Percentiles rank a stretch among this genome's conserved stretches.
Evolutionary conservation across 129 eudicot species (phyloP).

Genomic region (Pittosporum tobira): DNA sequence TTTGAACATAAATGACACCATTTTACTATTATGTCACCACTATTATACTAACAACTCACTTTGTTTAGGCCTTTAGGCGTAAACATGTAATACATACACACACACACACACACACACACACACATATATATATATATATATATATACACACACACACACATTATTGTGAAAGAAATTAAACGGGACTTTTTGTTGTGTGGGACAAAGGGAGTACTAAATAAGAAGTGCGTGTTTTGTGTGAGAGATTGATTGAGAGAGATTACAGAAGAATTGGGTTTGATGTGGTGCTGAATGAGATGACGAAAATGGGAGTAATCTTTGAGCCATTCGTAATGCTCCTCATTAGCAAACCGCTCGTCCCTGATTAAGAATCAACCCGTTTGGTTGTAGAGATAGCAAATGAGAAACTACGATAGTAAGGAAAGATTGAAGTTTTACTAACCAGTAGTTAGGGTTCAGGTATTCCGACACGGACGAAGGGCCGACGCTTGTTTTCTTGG

Average conservation of each 20-base stretch:
- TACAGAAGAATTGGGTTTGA: conserved; percentile 53
- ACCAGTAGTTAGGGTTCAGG: conserved; percentile 84
- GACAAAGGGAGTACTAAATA: no score
- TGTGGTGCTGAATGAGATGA: conserved; percentile 58
- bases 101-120: no score
- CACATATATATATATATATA: not conserved
- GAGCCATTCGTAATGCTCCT: conserved; percentile 96
- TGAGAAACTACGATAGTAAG: not conserved
- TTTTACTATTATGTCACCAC: no score
- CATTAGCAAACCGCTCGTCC: conserved; percentile 69
- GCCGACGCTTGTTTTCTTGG: conserved; percentile 33
- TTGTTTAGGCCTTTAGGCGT: no score
- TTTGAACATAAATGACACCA: no score
- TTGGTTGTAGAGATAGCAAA: not conserved
- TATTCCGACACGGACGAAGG: conserved; percentile 65
- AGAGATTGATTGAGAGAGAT: conserved; percentile 2
- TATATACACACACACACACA: no score
- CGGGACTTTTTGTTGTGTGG: no score
- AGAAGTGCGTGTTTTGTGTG: no score
- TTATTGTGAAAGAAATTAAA: no score
- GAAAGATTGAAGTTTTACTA: not conserved
- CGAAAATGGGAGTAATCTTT: conserved; percentile 93
- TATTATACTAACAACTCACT: no score
- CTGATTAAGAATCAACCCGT: conserved; percentile 20
- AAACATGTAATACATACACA: no score